Evolutionary conservation across 176 grass and related monocot genomes (phyloP).

Genomic region (Otatea glauca): DNA sequence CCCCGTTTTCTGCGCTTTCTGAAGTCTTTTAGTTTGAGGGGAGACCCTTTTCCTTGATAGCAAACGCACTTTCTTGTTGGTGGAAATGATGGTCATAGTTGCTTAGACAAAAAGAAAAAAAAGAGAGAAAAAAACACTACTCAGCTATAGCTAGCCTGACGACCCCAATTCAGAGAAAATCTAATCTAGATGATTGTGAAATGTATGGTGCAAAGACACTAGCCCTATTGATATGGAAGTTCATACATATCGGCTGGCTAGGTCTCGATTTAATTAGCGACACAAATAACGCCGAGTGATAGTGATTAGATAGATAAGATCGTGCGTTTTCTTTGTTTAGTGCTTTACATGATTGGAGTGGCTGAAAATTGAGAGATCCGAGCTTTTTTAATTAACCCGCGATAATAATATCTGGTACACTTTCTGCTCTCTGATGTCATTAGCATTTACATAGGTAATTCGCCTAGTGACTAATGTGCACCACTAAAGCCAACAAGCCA

Average conservation of each 20-base stretch:
- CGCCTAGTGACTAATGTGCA: slow-evolving; percentile 51
- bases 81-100: slow-evolving; percentile 25
- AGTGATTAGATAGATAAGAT: slow-evolving; percentile 61
- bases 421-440: slow-evolving; percentile 50
- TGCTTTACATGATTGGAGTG: slow-evolving; percentile 59
- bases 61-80: slow-evolving; percentile 41
- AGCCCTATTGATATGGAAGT: slow-evolving; percentile 35
- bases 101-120: background rate
- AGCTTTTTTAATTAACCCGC: slow-evolving; percentile 17
- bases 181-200: slow-evolving; percentile 51
- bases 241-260: slow-evolving; percentile 36
- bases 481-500: slow-evolving; percentile 45
- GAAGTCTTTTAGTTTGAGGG: slow-evolving; percentile 36
- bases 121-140: background rate
- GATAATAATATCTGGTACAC: slow-evolving; percentile 36
- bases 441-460: slow-evolving; percentile 40
- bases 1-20: slow-evolving; percentile 22
- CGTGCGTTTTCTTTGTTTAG: slow-evolving; percentile 49
- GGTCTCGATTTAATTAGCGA: slow-evolving; percentile 48
- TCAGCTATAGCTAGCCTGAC: slow-evolving; percentile 25
- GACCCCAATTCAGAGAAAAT: slow-evolving; percentile 8
- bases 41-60: slow-evolving; percentile 46
- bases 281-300: slow-evolving; percentile 27
- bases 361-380: slow-evolving; percentile 20
- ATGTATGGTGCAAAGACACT: slow-evolving; percentile 60